phyloP scores from a whole-genome alignment of 1,139 yeast genomes.

The Saccharomyces hybrid region DNA sequence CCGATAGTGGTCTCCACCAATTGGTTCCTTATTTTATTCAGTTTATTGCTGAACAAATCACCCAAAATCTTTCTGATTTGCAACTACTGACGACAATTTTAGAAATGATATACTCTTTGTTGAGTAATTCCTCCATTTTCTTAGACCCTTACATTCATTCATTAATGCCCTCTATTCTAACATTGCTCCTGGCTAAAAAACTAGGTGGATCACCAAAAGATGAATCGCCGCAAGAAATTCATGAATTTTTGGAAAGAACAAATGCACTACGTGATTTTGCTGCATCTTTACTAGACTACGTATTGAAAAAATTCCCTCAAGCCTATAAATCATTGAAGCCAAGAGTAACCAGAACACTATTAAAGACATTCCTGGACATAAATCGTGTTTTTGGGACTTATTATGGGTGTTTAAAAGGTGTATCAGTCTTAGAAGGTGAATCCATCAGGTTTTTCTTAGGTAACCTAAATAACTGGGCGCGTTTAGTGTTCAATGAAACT shows the following conservation, averaged over 20 bases:
- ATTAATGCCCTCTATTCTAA: slow-evolving; percentile 87
- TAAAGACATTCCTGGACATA: slow-evolving; percentile 80
- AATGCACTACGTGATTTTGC: slow-evolving; percentile 81
- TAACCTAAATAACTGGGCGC: slow-evolving; percentile 74
- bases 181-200: slow-evolving; percentile 79
- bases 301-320: slow-evolving; percentile 71
- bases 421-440: slow-evolving; percentile 77
- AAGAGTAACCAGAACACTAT: slow-evolving; percentile 82
- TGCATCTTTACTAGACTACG: slow-evolving; percentile 70
- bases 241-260: slow-evolving; percentile 32
- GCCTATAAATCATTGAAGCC: slow-evolving; percentile 88
- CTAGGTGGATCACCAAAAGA: slow-evolving; percentile 50
- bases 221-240: slow-evolving; percentile 12
- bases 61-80: slow-evolving; percentile 73
- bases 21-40: slow-evolving; percentile 93
- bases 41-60: slow-evolving; percentile 90
- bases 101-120: slow-evolving; percentile 78
- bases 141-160: slow-evolving; percentile 96
- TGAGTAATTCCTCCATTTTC: slow-evolving; percentile 78
- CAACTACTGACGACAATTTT: slow-evolving; percentile 78
- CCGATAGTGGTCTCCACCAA: slow-evolving; percentile 95
- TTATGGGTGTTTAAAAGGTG: slow-evolving; percentile 84
- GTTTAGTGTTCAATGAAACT: slow-evolving; percentile 40
- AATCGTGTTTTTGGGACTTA: slow-evolving; percentile 77
- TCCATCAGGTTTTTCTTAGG: slow-evolving; percentile 82